These are phyloP conservation scores for Jamesozyma lodderae DNA, from an alignment of 805 yeast genomes.

Conservation along the genomic window DNA sequence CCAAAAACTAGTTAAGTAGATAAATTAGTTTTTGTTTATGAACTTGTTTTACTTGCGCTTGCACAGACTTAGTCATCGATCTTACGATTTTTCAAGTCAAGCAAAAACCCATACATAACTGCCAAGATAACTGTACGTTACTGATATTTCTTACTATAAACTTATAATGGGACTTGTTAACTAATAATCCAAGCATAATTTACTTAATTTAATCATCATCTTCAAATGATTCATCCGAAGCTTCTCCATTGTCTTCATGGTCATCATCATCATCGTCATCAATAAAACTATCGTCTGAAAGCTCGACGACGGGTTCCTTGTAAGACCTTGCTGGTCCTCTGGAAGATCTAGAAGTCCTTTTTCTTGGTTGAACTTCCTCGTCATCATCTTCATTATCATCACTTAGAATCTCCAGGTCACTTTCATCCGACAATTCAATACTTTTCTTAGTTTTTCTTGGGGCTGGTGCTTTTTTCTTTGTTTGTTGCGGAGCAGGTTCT, in stretches of 20 bases:
- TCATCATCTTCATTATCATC: constrained; percentile 13
- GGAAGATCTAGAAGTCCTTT: constrained; percentile 16
- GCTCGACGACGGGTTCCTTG: constrained; percentile 14
- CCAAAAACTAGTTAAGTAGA: too few relatives aligned
- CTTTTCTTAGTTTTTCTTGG: constrained; percentile 7
- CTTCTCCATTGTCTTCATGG: constrained; percentile 7
- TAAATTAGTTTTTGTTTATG: too few relatives aligned
- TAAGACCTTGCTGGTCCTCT: constrained; percentile 12
- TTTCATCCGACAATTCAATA: constrained; percentile 18
- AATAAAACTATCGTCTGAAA: constrained; percentile 24
- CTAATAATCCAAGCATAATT: too few relatives aligned
- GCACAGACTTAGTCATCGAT: too few relatives aligned
- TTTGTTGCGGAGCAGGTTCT: constrained; percentile 1
- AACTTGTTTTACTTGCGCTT: too few relatives aligned
- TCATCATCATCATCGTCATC: constrained; percentile 17
- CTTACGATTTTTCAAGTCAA: too few relatives aligned
- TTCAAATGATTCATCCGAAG: constrained; percentile 16
- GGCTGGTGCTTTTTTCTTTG: constrained; percentile 1
- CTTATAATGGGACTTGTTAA: too few relatives aligned
- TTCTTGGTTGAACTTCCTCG: constrained; percentile 13
- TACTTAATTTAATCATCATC: constrained; percentile 10
- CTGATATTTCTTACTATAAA: too few relatives aligned
- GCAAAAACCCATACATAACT: too few relatives aligned
- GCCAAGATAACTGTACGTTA: too few relatives aligned
- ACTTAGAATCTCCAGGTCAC: constrained; percentile 12